Conservation (phyloP, 352 stramenopile genomes). For the Globisporangium solare region DNA sequence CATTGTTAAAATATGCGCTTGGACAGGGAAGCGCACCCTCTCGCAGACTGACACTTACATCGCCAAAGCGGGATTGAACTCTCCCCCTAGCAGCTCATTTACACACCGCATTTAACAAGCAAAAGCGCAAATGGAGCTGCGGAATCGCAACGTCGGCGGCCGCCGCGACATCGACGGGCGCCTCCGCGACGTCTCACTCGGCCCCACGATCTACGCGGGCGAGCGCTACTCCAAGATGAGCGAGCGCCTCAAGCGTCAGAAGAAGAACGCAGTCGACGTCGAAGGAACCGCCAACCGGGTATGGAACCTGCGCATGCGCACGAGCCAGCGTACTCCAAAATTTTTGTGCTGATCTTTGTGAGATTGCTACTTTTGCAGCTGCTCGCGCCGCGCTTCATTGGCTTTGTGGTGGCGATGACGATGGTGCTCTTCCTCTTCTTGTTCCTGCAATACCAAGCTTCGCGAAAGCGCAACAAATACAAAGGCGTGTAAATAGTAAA, state of each 20-base stretch:
- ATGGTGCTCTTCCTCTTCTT: constrained; percentile 48
- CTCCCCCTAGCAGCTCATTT: no score
- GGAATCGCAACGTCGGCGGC: constrained; percentile 37
- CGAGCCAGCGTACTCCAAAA: no score
- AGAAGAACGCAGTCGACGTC: constrained; percentile 40
- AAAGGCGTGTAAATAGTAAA: not conserved
- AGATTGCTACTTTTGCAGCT: constrained; percentile 27
- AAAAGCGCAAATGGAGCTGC: constrained; percentile 41
- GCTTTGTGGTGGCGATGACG: constrained; percentile 49
- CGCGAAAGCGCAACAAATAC: constrained; percentile 20
- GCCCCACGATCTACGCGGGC: constrained; percentile 76
- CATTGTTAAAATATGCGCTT: no score
- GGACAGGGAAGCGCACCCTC: no score
- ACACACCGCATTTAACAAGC: no score
- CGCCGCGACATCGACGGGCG: constrained; percentile 26
- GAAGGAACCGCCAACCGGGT: constrained; percentile 35
- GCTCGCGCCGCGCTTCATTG: constrained; percentile 52
- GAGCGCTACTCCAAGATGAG: constrained; percentile 84
- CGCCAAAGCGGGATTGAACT: no score
- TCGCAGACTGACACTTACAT: no score
- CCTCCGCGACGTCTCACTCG: constrained; percentile 50
- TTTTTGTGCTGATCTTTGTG: not conserved
- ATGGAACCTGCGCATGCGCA: no score
- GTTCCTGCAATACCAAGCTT: constrained; percentile 50
- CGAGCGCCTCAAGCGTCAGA: constrained; percentile 73